These are phyloP conservation scores for Moesziomyces sp. DNA, from an alignment of 1,284 basidiomycete species.

Conservation along the genomic window DNA sequence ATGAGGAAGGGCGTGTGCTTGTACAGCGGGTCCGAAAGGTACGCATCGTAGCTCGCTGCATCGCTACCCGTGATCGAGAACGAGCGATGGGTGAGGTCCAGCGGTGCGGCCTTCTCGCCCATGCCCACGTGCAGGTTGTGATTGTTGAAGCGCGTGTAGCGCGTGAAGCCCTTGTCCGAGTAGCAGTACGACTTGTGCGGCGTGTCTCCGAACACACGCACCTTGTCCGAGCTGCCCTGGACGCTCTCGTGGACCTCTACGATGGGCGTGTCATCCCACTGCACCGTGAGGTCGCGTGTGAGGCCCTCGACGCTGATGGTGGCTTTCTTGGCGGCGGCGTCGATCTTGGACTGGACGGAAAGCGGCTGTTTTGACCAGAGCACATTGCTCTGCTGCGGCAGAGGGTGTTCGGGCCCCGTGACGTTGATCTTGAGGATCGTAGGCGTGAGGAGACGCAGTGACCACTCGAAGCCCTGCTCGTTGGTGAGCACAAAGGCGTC, in stretches of 20 bases:
- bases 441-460: conserved; percentile 65
- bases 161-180: conserved; percentile 67
- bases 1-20: conserved; percentile 70
- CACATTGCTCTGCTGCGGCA: conserved; percentile 69
- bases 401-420: conserved; percentile 66
- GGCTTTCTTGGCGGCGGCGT: conserved; percentile 31
- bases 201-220: conserved; percentile 66
- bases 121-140: conserved; percentile 68
- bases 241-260: conserved; percentile 60
- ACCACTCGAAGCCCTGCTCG: conserved; percentile 64
- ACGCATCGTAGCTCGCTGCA: conserved; percentile 69
- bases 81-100: conserved; percentile 67
- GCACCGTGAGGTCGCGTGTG: conserved; percentile 32
- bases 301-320: conserved; percentile 47
- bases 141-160: conserved; percentile 45
- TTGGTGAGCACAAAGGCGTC: conserved; percentile 48
- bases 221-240: conserved; percentile 32
- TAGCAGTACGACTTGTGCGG: conserved; percentile 68
- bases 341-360: conserved; percentile 59
- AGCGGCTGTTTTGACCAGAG: conserved; percentile 54
- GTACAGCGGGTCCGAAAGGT: conserved; percentile 69
- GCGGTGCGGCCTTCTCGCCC: conserved; percentile 69
- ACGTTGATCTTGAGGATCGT: conserved; percentile 66
- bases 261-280: conserved; percentile 56
- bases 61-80: conserved; percentile 68